Evolutionary conservation across 805 yeast genomes (phyloP), one percentile per base, ranked within the genome.

Genomic region (Metschnikowia noctiluminum): DNA sequence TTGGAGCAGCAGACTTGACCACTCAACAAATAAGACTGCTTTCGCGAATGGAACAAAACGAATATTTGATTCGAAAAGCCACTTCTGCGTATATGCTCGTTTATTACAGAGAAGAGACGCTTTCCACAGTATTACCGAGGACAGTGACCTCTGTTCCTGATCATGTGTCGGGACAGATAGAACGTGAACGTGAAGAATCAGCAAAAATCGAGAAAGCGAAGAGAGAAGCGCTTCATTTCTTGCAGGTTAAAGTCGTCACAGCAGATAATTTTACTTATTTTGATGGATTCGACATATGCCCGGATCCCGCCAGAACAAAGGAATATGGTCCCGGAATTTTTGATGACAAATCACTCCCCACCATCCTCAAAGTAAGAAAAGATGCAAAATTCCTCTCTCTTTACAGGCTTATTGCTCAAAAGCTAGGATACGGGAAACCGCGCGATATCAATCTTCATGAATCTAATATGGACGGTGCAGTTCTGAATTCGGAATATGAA

Each of bases 71-170:
- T 28, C 80, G 88, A 55, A 81, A 96, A 41, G 94, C 89, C 35
- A 91, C 98, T 0, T 88, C 94, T 38, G 99, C 99, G 1, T 94
- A 94, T 62, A 94, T 94, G 99, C 79, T 94, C 68, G 98, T 94
- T 2, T 94, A 94, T 63, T 79, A 91, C 53, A 78, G 96, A 46
- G 82, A 87, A 61, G 69, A 78, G 2, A 78, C 78, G 36, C 65
- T 81, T 35, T 74, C 72, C 2, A 76, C 75, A 11, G 74, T 92
- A 13, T 73, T 94, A 50, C 82, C 81, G 11, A 82, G 79, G 0
- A 81, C 79, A 16, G 50, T 61, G 35, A 49, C 52, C 1, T 47
- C 58, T 2, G 64, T 71, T 38, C 97, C 98, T 2, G 56, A 62
- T 1, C 87, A 87, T 59, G 81, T 94, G 26, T 80, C 87, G 0